Evolutionary conservation across 208 protist species (phyloP).

Genomic region (Trypanosoma grayi): DNA sequence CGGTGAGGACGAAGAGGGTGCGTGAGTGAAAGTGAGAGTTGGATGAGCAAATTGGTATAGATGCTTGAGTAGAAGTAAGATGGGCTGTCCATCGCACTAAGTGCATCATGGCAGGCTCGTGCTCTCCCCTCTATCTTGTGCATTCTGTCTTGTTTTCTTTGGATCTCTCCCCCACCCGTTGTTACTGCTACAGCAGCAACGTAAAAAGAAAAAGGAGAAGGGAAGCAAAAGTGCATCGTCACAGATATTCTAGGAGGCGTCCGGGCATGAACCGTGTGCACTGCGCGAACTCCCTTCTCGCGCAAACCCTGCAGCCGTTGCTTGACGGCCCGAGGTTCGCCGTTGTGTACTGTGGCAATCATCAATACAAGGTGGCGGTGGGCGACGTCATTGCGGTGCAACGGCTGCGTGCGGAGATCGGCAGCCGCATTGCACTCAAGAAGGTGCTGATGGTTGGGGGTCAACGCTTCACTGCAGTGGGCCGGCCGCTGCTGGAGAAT

Average conservation of each 20-base stretch:
- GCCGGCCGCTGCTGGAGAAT: slow-evolving; percentile 71
- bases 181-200: background rate
- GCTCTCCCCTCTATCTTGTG: no score
- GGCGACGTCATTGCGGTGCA: slow-evolving; percentile 88
- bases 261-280: slow-evolving; percentile 24
- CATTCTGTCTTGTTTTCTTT: no score
- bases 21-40: background rate
- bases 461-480: slow-evolving; percentile 83
- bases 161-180: no score
- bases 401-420: slow-evolving; percentile 75
- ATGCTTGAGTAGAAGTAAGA: no score
- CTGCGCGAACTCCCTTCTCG: slow-evolving; percentile 39
- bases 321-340: slow-evolving; percentile 75
- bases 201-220: slow-evolving; percentile 2
- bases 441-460: slow-evolving; percentile 90
- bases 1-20: background rate
- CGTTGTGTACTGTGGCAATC: slow-evolving; percentile 85
- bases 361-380: slow-evolving; percentile 85
- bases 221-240: slow-evolving; percentile 1
- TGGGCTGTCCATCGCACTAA: no score
- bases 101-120: no score
- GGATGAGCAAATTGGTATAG: no score
- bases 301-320: slow-evolving; percentile 43
- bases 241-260: background rate
- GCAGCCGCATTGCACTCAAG: slow-evolving; percentile 78